Evolutionary conservation across 768 basidiomycete genomes (phyloP), one percentile per base, ranked within the genome.

Genomic region (Lentinula raphanica): DNA sequence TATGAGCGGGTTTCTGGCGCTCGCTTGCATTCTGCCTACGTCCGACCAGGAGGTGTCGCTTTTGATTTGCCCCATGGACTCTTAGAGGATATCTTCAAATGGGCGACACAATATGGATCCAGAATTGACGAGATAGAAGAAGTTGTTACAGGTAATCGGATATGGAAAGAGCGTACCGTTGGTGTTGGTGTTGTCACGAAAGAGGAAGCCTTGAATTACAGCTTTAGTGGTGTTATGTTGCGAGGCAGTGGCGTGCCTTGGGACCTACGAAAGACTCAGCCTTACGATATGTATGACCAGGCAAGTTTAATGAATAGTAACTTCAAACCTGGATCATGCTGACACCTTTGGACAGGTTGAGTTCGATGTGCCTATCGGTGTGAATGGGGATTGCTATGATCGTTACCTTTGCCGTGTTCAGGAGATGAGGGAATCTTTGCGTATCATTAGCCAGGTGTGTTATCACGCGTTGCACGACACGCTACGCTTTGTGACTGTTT

Each of bases 1-100:
- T 99, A 99, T 72, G 96, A 99, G 75, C 94, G 96, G 58, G 96
- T 98, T 39, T 98, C 95, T 8, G 96, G 96, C 63, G 96, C 96
- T 4, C 94, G 96, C 56, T 81, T 99, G 66, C 96, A 99, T 67
- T 87, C 94, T 5, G 96, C 96, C n/a, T 99, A 98, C 70, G 89
- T 98, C 49, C 90, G 96, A 60, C 96, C 96, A 1, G 96, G 96
- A 60, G 96, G 96, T 65, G 96, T 99, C 49, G 96, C 96, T 1
- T 98, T 94, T 68, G 96, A 99, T 68, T 79, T 99, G 45, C 96
- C 96, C 11, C 95, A 98, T 63, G 96, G 96, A n/a, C 78, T 99
- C n/a, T 83, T 99, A 35, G 91, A 98, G 64, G 96, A 99, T 71
- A 97, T 99, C 68, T 92, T 91, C 83, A 90, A 90, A 68, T 99